Base-by-base conservation (phyloP, 768 basidiomycete species). In the Lactifluus echinatus region DNA sequence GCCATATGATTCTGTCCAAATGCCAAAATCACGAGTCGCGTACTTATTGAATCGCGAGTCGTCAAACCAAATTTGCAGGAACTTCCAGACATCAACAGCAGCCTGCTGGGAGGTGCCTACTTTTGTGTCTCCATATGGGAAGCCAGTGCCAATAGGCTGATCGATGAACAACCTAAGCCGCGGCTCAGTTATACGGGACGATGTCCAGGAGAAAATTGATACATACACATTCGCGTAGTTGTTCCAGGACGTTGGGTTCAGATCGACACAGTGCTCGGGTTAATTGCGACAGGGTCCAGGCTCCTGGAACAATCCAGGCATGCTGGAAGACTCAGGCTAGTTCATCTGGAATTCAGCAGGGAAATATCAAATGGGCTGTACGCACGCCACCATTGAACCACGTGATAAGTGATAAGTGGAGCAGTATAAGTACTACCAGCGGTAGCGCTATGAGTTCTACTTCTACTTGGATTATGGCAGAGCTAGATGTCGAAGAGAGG, bases 251-350 rank as follows among this genome's bases (percentile, higher is more conserved):
- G 68, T 76, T 0, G 79, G 77, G 62, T 84, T 84, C 19, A 73
- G 65, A 1, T 70, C 69, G 26, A 83, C 78, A 28, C 67, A 2
- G 69, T 72, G 31, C 92, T 91, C 1, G 83, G 75, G 42, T 90
- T 72, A 17, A 78, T 72, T 76, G 29, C 71, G 72, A 71, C 95
- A 97, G 0, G 95, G 93, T 0, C 95, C 95, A 24, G 94, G 83
- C 67, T 97, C 93, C 64, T 95, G 91, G 15, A 98, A 75, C 21
- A 96, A 79, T 10, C 94, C 94, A 0, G 89, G 87, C 72, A 72
- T 72, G 53, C 71, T 71, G 12, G 73, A 74, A 56, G 67, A 70
- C 40, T 73, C 74, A 8, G 73, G 74, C 70, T 73, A 49, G 23
- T 28, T 8, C 11, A 28, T 17, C 12, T 10, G 6, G 11, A 8